Conservation (phyloP, 345 rosid species). For the Rhodomyrtus tomentosa region DNA sequence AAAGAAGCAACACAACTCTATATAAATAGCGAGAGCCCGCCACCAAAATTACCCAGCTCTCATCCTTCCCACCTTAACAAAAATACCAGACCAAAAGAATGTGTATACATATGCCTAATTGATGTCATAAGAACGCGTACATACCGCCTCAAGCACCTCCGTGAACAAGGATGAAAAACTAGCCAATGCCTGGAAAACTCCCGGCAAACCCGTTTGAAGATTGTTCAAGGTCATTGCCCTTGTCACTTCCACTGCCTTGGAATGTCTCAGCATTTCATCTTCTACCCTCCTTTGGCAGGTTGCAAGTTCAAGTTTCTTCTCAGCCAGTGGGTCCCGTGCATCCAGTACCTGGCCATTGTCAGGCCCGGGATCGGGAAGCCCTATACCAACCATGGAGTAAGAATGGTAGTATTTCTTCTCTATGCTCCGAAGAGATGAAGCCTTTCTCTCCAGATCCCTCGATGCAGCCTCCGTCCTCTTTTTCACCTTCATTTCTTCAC, state of each 20-base stretch:
- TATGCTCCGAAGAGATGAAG: constrained; percentile 72
- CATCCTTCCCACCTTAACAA: constrained; percentile 4
- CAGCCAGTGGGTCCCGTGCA: constrained; percentile 78
- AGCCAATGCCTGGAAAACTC: constrained; percentile 83
- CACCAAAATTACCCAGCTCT: constrained; percentile 30
- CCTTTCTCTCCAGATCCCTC: constrained; percentile 89
- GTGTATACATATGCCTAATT: constrained; percentile 25
- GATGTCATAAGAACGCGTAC: constrained; percentile 70
- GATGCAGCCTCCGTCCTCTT: constrained; percentile 68
- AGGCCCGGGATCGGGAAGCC: constrained; percentile 58
- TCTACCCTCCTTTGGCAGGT: constrained; percentile 80
- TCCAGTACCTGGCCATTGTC: constrained; percentile 63
- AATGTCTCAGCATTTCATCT: constrained; percentile 85
- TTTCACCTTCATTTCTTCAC: constrained; percentile 71
- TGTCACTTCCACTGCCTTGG: constrained; percentile 84
- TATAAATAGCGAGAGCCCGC: constrained; percentile 10
- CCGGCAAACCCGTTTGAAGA: constrained; percentile 88
- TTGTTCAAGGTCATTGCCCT: constrained; percentile 82
- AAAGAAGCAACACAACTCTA: background rate
- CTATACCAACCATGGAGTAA: constrained; percentile 83
- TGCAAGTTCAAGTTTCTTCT: constrained; percentile 82
- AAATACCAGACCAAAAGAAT: constrained; percentile 7
- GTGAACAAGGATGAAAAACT: constrained; percentile 74
- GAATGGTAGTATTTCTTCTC: constrained; percentile 93
- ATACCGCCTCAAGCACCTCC: constrained; percentile 57